Evolutionary conservation across 2,329 filamentous ascomycete genomes (phyloP).

Genomic region (Chaetomiaceae sp.): DNA sequence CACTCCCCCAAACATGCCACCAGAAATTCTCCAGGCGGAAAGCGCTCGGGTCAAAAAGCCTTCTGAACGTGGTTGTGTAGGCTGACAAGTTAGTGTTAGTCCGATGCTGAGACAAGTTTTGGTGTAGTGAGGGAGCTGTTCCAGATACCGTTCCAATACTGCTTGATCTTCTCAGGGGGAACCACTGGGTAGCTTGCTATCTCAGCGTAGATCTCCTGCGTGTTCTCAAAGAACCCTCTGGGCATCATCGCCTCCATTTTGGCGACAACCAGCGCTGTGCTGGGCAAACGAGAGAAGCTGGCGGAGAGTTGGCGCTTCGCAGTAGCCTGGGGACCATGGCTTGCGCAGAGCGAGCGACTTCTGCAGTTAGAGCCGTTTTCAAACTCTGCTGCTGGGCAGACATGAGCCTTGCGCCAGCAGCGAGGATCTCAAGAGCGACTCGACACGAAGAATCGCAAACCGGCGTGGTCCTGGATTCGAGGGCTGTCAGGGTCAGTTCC

Average conservation of each 20-base stretch:
- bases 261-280: not conserved
- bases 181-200: constrained; percentile 49
- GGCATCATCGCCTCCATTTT: constrained; percentile 45
- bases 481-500: not conserved
- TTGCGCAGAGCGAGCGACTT: not conserved
- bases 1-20: constrained; percentile 62
- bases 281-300: not conserved
- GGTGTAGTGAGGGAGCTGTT: not conserved
- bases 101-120: not conserved
- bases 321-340: constrained; percentile 13
- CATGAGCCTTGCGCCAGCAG: not conserved
- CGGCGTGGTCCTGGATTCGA: not conserved
- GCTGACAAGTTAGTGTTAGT: constrained; percentile 37
- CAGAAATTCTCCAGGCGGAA: constrained; percentile 61
- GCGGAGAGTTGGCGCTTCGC: constrained; percentile 5
- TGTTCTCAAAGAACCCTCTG: constrained; percentile 55
- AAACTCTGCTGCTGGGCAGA: not conserved
- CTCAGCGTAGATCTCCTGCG: constrained; percentile 47
- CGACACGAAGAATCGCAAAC: not conserved
- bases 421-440: too few species aligned
- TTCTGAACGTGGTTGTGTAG: constrained; percentile 57
- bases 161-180: constrained; percentile 49
- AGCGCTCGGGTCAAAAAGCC: constrained; percentile 57
- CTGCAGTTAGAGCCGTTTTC: not conserved
- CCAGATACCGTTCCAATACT: constrained; percentile 53